Conservation (phyloP, 345 rosid species). For the Nasturtium officinale region DNA sequence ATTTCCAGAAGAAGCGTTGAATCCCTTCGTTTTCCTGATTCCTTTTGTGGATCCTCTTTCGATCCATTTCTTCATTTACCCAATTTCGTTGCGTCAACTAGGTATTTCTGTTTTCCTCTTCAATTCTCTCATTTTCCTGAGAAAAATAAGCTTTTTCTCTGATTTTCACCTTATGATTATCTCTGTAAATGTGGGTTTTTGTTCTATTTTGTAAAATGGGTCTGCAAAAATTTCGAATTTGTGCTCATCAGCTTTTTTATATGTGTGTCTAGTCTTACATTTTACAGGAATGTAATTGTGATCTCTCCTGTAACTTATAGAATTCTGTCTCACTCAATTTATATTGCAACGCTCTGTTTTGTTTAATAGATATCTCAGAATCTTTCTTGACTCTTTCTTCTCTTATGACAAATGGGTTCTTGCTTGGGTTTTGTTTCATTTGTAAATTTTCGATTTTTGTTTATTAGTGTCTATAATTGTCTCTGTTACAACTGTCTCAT, state of each 20-base stretch:
- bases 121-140: conserved; percentile 22
- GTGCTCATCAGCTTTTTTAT: conserved; percentile 12
- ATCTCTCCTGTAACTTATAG: conserved; percentile 29
- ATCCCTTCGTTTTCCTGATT: conserved; percentile 26
- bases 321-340: conserved; percentile 17
- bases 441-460: background rate
- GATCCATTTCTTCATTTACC: conserved; percentile 19
- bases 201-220: background rate
- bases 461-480: background rate
- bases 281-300: conserved; percentile 21
- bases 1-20: conserved; percentile 41
- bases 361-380: background rate
- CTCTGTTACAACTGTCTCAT: conserved; percentile 18
- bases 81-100: conserved; percentile 1
- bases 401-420: conserved; percentile 6
- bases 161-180: background rate
- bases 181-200: background rate
- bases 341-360: conserved; percentile 12
- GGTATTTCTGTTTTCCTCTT: conserved; percentile 25
- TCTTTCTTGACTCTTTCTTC: background rate
- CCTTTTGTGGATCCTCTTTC: conserved; percentile 22
- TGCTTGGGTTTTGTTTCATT: conserved; percentile 24
- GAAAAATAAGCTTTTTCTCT: background rate
- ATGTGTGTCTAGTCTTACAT: conserved; percentile 22
- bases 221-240: background rate